Percentiles rank a stretch among this genome's conserved stretches.
phyloP scores from a whole-genome alignment of 176 grass and related monocot species.

The Bromus sterilis region DNA sequence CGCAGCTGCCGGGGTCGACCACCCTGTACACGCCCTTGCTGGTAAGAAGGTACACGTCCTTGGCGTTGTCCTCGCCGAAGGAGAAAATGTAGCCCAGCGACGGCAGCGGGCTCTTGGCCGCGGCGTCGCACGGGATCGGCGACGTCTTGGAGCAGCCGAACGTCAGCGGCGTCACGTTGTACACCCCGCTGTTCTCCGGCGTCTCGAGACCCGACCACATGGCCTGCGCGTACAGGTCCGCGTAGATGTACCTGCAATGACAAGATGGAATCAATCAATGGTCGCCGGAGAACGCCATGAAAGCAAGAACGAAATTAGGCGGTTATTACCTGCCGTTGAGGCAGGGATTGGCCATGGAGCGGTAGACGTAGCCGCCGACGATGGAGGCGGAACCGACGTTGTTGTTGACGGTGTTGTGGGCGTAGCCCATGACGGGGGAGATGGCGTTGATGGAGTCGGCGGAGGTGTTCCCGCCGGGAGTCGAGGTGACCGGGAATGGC shows the following conservation, averaged over 20 bases:
- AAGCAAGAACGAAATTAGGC: neutral
- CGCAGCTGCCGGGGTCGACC: constrained; percentile 52
- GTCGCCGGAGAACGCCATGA: neutral
- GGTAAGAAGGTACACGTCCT: constrained; percentile 63
- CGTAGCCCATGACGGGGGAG: constrained; percentile 65
- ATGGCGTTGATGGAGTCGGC: constrained; percentile 52
- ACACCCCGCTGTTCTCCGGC: constrained; percentile 59
- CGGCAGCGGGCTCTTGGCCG: constrained; percentile 54
- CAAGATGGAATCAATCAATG: neutral
- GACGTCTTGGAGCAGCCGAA: constrained; percentile 66
- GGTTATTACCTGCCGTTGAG: constrained; percentile 45
- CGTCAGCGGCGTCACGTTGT: constrained; percentile 13
- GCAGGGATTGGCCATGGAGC: constrained; percentile 65
- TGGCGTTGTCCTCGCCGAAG: constrained; percentile 72
- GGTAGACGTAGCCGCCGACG: constrained; percentile 68
- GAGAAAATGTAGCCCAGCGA: constrained; percentile 73
- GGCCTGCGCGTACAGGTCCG: constrained; percentile 61
- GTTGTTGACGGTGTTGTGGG: constrained; percentile 38
- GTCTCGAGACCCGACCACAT: constrained; percentile 50
- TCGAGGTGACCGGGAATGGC: constrained; percentile 18
- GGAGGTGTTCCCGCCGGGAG: constrained; percentile 73
- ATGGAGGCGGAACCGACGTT: constrained; percentile 70
- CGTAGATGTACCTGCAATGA: constrained; percentile 51
- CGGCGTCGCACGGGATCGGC: constrained; percentile 63
- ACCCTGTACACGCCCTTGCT: constrained; percentile 88